Evolutionary conservation across 371 early-diverging fungal genomes (phyloP), one percentile per base, ranked within the genome.

Genomic region (Capniomyces stellatus): DNA sequence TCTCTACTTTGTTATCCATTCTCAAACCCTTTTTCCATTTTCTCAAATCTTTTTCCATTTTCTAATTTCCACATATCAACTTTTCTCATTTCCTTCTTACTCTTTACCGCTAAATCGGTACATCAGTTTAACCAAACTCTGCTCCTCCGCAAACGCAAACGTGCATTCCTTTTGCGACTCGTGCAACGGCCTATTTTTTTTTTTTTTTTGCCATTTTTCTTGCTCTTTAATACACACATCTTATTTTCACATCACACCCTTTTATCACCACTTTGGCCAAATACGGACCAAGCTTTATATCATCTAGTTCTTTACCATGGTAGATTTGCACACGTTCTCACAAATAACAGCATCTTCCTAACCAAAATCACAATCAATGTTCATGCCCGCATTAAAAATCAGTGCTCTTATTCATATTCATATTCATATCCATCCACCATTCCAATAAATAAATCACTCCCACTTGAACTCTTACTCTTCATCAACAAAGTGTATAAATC

Each of bases 141-240:
- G 49, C 49, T 49, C 49, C n/a, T 49, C 25, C n/a, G 49, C 49
- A 30, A 27, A 49, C n/a, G 49, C 25, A 28, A 49, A 49, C 28
- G 30, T 29, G 28, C 49, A 49, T 29, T 27, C 28, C 28, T 49
- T 49, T 28, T 49, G 49, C 49, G 49, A 49, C 19, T 49, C 49
- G n/a, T 49, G 49, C 49, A 49, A 28, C n/a, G 29, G 18, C 49
- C 49, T 24, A 3, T 24, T 15, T 15, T 15, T 35, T 15, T 35
- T 35, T 35, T n/a, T n/a, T n/a, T n/a, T n/a, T n/a, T n/a, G n/a
- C n/a, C n/a, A n/a, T n/a, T n/a, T n/a, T n/a, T n/a, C n/a, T n/a
- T n/a, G n/a, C n/a, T n/a, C n/a, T n/a, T n/a, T n/a, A n/a, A n/a
- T n/a, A n/a, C n/a, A n/a, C n/a, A n/a, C n/a, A n/a, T n/a, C n/a